Evolutionary conservation across 805 yeast species (phyloP).

Genomic region (Wickerhamiella dianesei): DNA sequence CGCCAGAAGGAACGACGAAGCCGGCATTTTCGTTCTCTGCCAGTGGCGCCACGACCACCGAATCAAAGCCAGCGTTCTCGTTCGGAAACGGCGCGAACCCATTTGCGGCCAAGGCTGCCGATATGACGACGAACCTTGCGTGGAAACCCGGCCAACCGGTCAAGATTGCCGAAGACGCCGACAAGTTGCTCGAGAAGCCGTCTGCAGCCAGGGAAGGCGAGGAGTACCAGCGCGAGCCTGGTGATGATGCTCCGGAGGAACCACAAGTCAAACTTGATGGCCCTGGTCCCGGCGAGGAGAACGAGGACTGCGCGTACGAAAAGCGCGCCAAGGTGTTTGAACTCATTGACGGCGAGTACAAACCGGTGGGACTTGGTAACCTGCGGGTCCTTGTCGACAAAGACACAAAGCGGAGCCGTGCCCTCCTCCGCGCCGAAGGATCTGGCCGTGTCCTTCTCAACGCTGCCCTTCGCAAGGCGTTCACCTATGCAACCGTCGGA

Average conservation of each 20-base stretch:
- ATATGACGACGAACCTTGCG: conserved; percentile 1
- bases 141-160: conserved; percentile 16
- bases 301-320: conserved; percentile 49
- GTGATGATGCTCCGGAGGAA: conserved; percentile 29
- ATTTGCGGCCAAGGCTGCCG: conserved; percentile 5
- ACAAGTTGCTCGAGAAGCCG: no score
- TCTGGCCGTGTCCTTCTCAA: conserved; percentile 68
- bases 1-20: conserved; percentile 8
- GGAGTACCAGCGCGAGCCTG: conserved; percentile 17
- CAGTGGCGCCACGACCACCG: background rate
- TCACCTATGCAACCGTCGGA: conserved; percentile 48
- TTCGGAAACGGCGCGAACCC: conserved; percentile 14
- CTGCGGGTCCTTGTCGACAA: conserved; percentile 55
- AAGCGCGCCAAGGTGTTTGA: conserved; percentile 62
- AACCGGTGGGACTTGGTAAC: conserved; percentile 59
- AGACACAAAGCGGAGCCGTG: conserved; percentile 48
- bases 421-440: conserved; percentile 79
- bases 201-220: conserved; percentile 1
- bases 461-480: conserved; percentile 40
- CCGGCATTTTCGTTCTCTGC: conserved; percentile 8
- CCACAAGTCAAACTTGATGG: conserved; percentile 37
- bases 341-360: conserved; percentile 35
- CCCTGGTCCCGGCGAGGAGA: conserved; percentile 72
- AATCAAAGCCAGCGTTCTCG: background rate
- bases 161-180: conserved; percentile 7